Conservation (phyloP, 768 basidiomycete genomes). For the Hortiboletus campestris region DNA sequence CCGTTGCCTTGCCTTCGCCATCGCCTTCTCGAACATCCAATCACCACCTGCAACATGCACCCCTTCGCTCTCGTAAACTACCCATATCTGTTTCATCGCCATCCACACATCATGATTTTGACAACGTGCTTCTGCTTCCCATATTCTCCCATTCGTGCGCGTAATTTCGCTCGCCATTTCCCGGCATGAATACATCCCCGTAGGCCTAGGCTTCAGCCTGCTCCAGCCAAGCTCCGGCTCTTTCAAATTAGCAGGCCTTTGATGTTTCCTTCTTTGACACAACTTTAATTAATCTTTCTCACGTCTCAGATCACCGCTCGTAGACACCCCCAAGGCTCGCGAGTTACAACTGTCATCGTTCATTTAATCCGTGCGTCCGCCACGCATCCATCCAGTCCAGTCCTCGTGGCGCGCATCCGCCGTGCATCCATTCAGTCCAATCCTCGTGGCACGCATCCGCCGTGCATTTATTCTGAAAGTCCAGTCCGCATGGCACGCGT, state of each 20-base stretch:
- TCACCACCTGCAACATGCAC: constrained; percentile 27
- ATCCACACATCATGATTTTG: neutral
- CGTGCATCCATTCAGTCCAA: neutral
- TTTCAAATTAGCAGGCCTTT: constrained; percentile 24
- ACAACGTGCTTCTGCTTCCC: constrained; percentile 18
- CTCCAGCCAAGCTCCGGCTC: constrained; percentile 10
- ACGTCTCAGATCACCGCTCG: constrained; percentile 3
- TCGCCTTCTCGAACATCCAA: constrained; percentile 19
- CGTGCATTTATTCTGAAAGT: neutral
- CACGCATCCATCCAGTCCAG: too few species aligned
- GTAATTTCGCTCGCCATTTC: neutral
- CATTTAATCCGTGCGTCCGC: too few species aligned
- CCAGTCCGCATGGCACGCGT: neutral
- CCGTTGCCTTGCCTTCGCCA: constrained; percentile 7
- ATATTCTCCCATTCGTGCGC: neutral
- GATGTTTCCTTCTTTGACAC: neutral
- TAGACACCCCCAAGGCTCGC: too few species aligned
- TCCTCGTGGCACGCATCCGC: neutral
- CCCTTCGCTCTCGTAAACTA: constrained; percentile 17
- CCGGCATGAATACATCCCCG: neutral
- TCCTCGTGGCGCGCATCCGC: too few species aligned
- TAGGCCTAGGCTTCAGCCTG: too few species aligned
- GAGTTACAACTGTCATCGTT: too few species aligned
- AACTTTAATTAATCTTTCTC: constrained; percentile 21
- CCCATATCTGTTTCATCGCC: constrained; percentile 8